Conservation (phyloP, 257 asterid species). For the Penstemon barbatus region DNA sequence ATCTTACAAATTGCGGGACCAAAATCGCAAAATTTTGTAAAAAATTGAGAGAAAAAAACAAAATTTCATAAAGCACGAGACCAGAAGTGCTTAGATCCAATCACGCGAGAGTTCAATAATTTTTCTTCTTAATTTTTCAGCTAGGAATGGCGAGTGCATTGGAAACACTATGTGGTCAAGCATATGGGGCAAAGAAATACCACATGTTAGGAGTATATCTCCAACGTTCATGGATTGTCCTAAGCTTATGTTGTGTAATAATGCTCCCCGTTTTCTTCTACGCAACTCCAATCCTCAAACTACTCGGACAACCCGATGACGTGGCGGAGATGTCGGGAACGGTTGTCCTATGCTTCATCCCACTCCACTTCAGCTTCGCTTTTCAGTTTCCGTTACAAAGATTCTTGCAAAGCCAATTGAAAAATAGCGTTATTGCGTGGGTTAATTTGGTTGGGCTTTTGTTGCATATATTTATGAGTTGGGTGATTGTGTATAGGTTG, state of each 20-base stretch:
- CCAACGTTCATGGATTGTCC: constrained; percentile 46
- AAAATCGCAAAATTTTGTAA: too few relatives aligned
- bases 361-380: constrained; percentile 41
- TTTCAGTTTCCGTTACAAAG: constrained; percentile 39
- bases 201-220: constrained; percentile 39
- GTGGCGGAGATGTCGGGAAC: constrained; percentile 34
- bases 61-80: too few relatives aligned
- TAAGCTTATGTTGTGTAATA: constrained; percentile 25
- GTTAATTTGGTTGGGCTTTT: constrained; percentile 38
- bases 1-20: too few relatives aligned
- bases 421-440: constrained; percentile 47
- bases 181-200: constrained; percentile 41
- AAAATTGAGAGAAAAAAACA: too few relatives aligned
- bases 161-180: constrained; percentile 42
- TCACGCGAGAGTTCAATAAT: too few relatives aligned
- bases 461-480: constrained; percentile 49
- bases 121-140: constrained; percentile 5
- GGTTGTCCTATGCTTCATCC: constrained; percentile 34
- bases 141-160: constrained; percentile 50
- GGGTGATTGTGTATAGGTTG: constrained; percentile 52
- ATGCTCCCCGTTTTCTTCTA: constrained; percentile 37
- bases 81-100: too few relatives aligned
- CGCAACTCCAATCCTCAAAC: constrained; percentile 32
- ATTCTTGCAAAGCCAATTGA: constrained; percentile 59
- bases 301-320: constrained; percentile 38